Conservation (phyloP, 2,329 filamentous ascomycete genomes). For the Trichophyton rubrum region DNA sequence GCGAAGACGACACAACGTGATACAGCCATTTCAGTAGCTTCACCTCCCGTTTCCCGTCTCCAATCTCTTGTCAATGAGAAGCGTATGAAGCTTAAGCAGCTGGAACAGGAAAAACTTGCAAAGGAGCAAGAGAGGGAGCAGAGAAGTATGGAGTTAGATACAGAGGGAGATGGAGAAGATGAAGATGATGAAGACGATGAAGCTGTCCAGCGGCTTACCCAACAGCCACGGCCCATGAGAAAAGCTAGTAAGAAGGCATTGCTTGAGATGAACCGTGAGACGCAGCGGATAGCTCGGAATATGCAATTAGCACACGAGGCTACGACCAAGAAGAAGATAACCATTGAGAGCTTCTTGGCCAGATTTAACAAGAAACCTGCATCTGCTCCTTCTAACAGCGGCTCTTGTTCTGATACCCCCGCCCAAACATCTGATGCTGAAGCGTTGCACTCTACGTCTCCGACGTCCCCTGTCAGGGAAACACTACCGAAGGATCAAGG, state of each 20-base stretch:
- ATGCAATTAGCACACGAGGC: slow-evolving; percentile 86
- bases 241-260: slow-evolving; percentile 91
- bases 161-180: slow-evolving; percentile 33
- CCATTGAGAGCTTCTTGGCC: slow-evolving; percentile 68
- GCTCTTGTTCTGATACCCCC: slow-evolving; percentile 40
- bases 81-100: slow-evolving; percentile 55
- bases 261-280: slow-evolving; percentile 90
- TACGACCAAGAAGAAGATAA: slow-evolving; percentile 81
- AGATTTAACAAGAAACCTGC: slow-evolving; percentile 60
- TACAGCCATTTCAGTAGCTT: slow-evolving; percentile 7
- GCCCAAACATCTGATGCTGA: slow-evolving; percentile 31
- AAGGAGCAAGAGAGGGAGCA: slow-evolving; percentile 19
- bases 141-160: slow-evolving; percentile 21
- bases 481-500: slow-evolving; percentile 10
- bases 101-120: slow-evolving; percentile 40
- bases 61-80: slow-evolving; percentile 62
- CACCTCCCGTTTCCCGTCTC: slow-evolving; percentile 46
- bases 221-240: slow-evolving; percentile 53
- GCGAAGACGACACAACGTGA: not conserved
- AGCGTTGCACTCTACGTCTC: slow-evolving; percentile 49
- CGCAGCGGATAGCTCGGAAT: slow-evolving; percentile 76
- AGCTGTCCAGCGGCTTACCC: slow-evolving; percentile 46
- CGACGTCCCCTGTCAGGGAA: slow-evolving; percentile 49
- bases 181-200: slow-evolving; percentile 47
- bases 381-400: slow-evolving; percentile 17